Evolutionary conservation across 805 yeast species (phyloP).

Genomic region (Wickerhamomyces silvicola): DNA sequence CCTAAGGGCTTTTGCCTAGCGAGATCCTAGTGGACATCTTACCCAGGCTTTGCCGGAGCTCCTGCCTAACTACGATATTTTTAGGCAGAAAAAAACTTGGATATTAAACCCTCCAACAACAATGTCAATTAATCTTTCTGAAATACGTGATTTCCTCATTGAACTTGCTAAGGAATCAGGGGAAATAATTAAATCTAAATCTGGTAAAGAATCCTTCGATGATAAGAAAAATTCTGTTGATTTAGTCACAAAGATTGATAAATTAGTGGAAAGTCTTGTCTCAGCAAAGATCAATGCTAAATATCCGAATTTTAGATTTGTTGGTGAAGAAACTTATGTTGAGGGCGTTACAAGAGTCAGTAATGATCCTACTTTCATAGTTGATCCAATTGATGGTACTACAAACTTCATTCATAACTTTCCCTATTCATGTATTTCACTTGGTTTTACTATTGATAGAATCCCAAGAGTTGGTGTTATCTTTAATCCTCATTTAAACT

Average conservation of each 20-base stretch:
- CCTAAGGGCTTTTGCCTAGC: too few relatives aligned
- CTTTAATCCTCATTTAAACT: conserved; percentile 53
- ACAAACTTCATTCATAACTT: conserved; percentile 58
- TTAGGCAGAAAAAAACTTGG: neutral
- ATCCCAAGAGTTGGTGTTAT: conserved; percentile 57
- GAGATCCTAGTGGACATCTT: too few relatives aligned
- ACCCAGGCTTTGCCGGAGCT: too few relatives aligned
- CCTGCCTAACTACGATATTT: too few relatives aligned
- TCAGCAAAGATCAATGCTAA: conserved; percentile 28
- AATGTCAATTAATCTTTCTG: conserved; percentile 14
- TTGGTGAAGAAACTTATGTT: conserved; percentile 56
- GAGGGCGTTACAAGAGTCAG: conserved; percentile 41
- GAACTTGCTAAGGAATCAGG: conserved; percentile 42
- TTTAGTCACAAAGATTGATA: conserved; percentile 55
- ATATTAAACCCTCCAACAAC: neutral
- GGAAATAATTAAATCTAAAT: conserved; percentile 38
- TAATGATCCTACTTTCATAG: conserved; percentile 53
- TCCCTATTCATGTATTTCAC: conserved; percentile 56
- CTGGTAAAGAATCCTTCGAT: conserved; percentile 44
- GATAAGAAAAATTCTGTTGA: conserved; percentile 58
- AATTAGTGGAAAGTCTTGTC: conserved; percentile 41
- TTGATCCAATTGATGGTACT: conserved; percentile 63
- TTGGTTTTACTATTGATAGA: conserved; percentile 45
- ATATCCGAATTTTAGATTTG: conserved; percentile 46
- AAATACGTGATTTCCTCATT: conserved; percentile 31